Conservation (phyloP, 1,139 yeast species). For the Protomyces lactucae-debilis region DNA sequence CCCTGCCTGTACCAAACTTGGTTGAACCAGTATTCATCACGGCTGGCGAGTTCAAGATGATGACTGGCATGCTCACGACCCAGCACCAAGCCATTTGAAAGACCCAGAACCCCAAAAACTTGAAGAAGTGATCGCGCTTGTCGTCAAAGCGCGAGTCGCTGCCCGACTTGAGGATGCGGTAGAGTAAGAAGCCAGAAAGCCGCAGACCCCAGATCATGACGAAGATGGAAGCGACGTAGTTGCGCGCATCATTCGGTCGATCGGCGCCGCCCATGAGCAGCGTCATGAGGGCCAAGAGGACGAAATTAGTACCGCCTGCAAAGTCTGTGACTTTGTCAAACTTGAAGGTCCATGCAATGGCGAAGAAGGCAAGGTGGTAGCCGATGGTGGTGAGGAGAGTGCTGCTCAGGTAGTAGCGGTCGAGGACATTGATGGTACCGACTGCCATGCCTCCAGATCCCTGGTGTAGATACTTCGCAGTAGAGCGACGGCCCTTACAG, state of each 20-base stretch:
- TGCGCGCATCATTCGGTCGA: constrained; percentile 19
- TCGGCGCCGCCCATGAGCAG: constrained; percentile 21
- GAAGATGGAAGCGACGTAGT: constrained; percentile 18
- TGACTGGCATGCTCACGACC: constrained; percentile 21
- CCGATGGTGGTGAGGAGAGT: constrained; percentile 21
- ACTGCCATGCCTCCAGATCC: background rate
- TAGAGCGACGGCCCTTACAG: no score
- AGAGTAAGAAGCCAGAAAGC: constrained; percentile 25
- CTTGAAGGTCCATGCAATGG: constrained; percentile 26
- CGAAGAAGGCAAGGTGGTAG: constrained; percentile 20
- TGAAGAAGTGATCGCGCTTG: constrained; percentile 23
- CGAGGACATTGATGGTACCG: constrained; percentile 11
- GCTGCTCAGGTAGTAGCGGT: constrained; percentile 18
- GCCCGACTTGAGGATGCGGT: constrained; percentile 18
- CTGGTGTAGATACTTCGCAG: no score
- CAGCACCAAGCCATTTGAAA: constrained; percentile 25
- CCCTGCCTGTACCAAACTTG: constrained; percentile 15
- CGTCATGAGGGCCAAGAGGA: constrained; percentile 18
- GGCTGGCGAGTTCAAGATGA: constrained; percentile 15
- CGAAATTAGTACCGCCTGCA: constrained; percentile 26
- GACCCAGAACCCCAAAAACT: constrained; percentile 25
- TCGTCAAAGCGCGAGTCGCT: constrained; percentile 21
- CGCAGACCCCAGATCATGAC: constrained; percentile 24
- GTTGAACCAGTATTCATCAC: constrained; percentile 7
- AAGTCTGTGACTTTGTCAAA: constrained; percentile 25